phyloP scores from a whole-genome alignment of 192 early-diverging fungal genomes.

The Spizellomyces sp. region DNA sequence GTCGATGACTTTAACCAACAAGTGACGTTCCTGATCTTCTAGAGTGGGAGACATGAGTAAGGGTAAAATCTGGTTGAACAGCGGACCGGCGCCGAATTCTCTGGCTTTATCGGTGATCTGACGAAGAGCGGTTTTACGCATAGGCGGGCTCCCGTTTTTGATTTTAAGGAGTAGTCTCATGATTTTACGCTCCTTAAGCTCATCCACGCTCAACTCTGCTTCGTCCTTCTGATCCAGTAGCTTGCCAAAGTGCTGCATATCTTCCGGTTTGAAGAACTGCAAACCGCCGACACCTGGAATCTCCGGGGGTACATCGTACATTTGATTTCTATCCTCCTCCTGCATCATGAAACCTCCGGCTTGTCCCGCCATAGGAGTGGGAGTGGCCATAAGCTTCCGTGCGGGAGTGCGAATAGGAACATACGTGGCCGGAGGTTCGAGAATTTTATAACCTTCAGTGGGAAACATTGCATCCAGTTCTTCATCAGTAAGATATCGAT shows the following conservation, averaged over 20 bases:
- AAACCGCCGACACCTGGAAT: conserved; percentile 84
- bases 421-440: conserved; percentile 87
- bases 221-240: conserved; percentile 83
- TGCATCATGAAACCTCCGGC: conserved; percentile 84
- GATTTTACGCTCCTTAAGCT: conserved; percentile 93
- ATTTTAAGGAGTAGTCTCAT: conserved; percentile 95
- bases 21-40: conserved; percentile 98
- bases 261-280: conserved; percentile 94
- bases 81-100: conserved; percentile 88
- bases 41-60: conserved; percentile 95
- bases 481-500: conserved; percentile 85
- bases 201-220: conserved; percentile 76
- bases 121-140: conserved; percentile 90
- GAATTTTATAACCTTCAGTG: conserved; percentile 82
- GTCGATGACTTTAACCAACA: conserved; percentile 98
- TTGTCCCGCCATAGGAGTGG: conserved; percentile 77
- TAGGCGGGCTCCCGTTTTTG: conserved; percentile 96
- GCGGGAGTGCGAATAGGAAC: conserved; percentile 94
- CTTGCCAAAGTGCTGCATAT: conserved; percentile 96
- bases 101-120: conserved; percentile 96
- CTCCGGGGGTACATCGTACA: conserved; percentile 76
- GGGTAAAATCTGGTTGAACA: conserved; percentile 96
- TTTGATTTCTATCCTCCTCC: conserved; percentile 59
- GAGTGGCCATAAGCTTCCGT: conserved; percentile 92
- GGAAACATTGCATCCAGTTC: conserved; percentile 97